Percentiles rank a stretch among this genome's conserved stretches.
Evolutionary conservation across 208 protist genomes (phyloP).

Genomic region (Leishmania gerbilli): DNA sequence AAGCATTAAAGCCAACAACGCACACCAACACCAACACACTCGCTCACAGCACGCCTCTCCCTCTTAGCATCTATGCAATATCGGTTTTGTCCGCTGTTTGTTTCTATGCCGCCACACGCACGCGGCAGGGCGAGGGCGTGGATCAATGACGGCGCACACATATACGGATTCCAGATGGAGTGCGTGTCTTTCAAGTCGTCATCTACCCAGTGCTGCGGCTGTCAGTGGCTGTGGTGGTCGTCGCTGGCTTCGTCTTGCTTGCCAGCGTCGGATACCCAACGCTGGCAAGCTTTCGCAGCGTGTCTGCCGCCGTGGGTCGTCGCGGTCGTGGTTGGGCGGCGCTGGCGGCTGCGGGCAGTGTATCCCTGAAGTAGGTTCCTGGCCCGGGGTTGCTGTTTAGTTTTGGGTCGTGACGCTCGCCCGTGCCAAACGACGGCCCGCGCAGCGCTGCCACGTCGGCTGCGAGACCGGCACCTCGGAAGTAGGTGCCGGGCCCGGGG

Average conservation of each 20-base stretch:
- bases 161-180: background rate
- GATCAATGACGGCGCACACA: background rate
- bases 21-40: background rate
- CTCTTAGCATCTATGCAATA: background rate
- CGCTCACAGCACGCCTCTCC: background rate
- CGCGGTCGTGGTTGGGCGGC: background rate
- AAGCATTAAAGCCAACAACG: background rate
- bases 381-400: constrained; percentile 15
- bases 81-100: background rate
- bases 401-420: constrained; percentile 11
- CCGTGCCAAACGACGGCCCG: constrained; percentile 3
- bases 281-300: constrained; percentile 31
- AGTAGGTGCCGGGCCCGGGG: constrained; percentile 33
- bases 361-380: constrained; percentile 21
- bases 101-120: constrained; percentile 1
- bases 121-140: background rate
- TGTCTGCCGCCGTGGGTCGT: constrained; percentile 27
- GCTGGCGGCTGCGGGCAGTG: background rate
- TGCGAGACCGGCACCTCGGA: background rate
- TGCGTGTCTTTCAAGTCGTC: background rate
- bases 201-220: background rate
- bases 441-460: background rate
- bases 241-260: background rate
- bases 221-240: background rate
- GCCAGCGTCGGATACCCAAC: constrained; percentile 31